Conservation (phyloP, 148 eudicot genomes). For the Fallopia convolvulus region DNA sequence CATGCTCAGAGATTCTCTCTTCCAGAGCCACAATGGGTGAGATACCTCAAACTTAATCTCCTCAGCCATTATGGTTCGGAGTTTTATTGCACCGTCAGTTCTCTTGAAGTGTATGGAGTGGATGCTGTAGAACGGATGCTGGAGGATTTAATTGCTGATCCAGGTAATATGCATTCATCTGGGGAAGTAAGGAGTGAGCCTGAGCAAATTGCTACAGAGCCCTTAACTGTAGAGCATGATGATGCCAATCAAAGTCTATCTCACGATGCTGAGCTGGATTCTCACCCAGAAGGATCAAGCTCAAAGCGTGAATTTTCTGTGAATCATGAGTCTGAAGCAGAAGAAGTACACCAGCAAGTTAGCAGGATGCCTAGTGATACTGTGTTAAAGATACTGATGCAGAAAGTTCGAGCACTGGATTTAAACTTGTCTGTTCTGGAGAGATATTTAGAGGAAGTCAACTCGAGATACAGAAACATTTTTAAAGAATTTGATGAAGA, state of each 20-base stretch:
- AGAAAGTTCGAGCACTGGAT: conserved; percentile 83
- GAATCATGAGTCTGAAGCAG: conserved; percentile 42
- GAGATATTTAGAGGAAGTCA: conserved; percentile 81
- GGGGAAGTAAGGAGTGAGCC: conserved; percentile 18
- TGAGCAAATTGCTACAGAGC: background rate
- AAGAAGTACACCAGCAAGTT: conserved; percentile 61
- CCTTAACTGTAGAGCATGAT: background rate
- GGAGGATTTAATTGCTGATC: conserved; percentile 77
- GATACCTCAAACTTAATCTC: conserved; percentile 73
- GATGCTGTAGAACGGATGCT: conserved; percentile 97
- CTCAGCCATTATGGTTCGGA: conserved; percentile 85
- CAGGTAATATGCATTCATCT: conserved; percentile 28
- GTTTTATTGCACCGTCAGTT: conserved; percentile 86
- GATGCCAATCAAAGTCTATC: conserved; percentile 3
- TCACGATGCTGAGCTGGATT: background rate
- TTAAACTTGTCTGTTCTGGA: conserved; percentile 82
- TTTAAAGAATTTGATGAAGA: conserved; percentile 72
- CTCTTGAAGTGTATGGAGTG: conserved; percentile 89
- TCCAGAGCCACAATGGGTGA: conserved; percentile 83
- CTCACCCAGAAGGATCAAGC: conserved; percentile 1
- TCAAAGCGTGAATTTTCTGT: background rate
- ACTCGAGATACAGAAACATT: conserved; percentile 62
- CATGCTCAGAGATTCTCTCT: conserved; percentile 78
- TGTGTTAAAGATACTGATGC: conserved; percentile 92
- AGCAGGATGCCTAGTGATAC: conserved; percentile 97